These are phyloP conservation scores for Xylaria longipes DNA, from an alignment of 495 filamentous ascomycete species.

Conservation along the genomic window DNA sequence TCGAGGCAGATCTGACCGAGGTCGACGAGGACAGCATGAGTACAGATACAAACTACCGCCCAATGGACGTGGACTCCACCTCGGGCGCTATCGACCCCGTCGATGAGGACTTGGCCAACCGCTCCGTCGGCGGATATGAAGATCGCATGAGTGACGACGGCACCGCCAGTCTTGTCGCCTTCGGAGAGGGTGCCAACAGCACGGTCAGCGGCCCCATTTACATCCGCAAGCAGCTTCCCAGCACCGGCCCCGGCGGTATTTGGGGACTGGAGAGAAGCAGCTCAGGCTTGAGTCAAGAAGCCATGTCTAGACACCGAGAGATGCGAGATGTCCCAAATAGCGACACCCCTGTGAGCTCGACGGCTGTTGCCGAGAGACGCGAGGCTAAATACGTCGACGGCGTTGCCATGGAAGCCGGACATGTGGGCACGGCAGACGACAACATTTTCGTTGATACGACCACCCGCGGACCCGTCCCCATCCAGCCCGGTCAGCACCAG, in stretches of 20 bases:
- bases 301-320: conserved; percentile 34
- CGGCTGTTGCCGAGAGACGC: conserved; percentile 48
- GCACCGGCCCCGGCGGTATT: conserved; percentile 29
- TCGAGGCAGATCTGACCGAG: conserved; percentile 53
- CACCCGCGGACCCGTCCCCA: conserved; percentile 47
- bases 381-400: conserved; percentile 55
- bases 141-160: conserved; percentile 81
- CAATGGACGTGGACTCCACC: conserved; percentile 49
- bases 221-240: conserved; percentile 51
- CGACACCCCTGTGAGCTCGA: conserved; percentile 49
- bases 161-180: conserved; percentile 75
- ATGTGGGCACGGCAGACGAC: conserved; percentile 35
- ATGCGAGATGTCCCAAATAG: conserved; percentile 34
- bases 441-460: conserved; percentile 55
- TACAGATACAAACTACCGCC: conserved; percentile 54
- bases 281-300: conserved; percentile 51
- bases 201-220: conserved; percentile 77
- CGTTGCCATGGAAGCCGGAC: conserved; percentile 47
- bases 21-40: conserved; percentile 55
- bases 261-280: conserved; percentile 51
- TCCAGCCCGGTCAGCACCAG: conserved; percentile 37
- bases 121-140: conserved; percentile 67
- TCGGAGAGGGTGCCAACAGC: conserved; percentile 85
- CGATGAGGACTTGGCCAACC: conserved; percentile 51
- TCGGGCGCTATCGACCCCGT: conserved; percentile 46